Percentiles rank a stretch among this genome's conserved stretches.
phyloP scores from a whole-genome alignment of 2,329 filamentous ascomycete species.

The Colletotrichum godetiae region DNA sequence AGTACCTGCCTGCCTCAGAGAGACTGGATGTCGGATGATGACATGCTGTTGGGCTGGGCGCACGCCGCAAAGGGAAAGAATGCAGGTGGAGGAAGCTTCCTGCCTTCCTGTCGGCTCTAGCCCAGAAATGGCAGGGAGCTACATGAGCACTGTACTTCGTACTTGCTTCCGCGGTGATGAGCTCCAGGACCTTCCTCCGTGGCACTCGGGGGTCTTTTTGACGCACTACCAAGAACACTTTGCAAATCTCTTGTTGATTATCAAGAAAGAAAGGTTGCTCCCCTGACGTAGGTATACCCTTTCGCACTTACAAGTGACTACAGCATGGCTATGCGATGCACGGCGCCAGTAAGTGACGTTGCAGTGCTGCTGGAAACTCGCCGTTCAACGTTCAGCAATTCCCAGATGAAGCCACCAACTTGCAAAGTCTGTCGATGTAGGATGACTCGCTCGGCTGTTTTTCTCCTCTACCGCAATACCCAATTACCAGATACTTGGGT shows the following conservation, averaged over 20 bases:
- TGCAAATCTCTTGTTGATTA: not conserved
- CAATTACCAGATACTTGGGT: constrained; percentile 4
- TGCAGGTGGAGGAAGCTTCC: constrained; percentile 3
- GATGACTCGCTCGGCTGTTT: constrained; percentile 4
- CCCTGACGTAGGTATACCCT: not conserved
- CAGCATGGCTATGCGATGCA: not conserved
- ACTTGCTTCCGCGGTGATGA: not conserved
- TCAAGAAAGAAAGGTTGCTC: not conserved
- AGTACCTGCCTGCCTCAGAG: not conserved
- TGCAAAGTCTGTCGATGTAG: constrained; percentile 8
- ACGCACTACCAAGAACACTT: not conserved
- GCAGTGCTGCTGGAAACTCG: not conserved
- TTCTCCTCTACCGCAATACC: not conserved
- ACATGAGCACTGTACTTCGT: constrained; percentile 1
- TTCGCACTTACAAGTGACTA: not conserved
- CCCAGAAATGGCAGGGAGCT: constrained; percentile 24
- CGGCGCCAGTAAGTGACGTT: not conserved
- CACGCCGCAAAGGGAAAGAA: not conserved
- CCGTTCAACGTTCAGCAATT: not conserved
- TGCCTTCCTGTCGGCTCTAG: not conserved
- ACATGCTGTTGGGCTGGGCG: constrained; percentile 11
- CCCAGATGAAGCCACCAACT: not conserved
- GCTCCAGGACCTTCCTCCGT: constrained; percentile 8
- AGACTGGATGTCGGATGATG: constrained; percentile 31
- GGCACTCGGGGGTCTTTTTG: not conserved